These are phyloP conservation scores for Phaeosphaeriaceae sp. DNA, from an alignment of 2,329 filamentous ascomycete species.

Conservation along the genomic window DNA sequence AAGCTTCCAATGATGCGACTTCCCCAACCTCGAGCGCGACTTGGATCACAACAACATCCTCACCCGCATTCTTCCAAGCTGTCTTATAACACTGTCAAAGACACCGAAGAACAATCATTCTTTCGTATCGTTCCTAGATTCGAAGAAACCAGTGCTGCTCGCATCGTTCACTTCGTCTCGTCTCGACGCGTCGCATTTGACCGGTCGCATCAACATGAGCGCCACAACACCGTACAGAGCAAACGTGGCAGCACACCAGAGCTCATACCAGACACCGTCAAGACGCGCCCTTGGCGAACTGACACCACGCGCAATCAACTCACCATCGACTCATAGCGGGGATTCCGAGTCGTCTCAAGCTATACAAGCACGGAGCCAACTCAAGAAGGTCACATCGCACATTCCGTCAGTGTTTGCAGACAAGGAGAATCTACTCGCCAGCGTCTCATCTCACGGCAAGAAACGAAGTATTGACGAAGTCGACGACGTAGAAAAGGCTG, in stretches of 20 bases:
- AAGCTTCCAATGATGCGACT: slow-evolving; percentile 17
- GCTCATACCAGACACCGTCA: slow-evolving; percentile 35
- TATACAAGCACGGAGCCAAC: slow-evolving; percentile 38
- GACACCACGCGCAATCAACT: slow-evolving; percentile 43
- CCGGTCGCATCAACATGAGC: slow-evolving; percentile 24
- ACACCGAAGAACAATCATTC: slow-evolving; percentile 8
- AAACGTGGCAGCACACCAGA: slow-evolving; percentile 34
- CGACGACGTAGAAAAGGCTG: slow-evolving; percentile 37
- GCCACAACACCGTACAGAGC: slow-evolving; percentile 22
- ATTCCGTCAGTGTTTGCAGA: slow-evolving; percentile 27
- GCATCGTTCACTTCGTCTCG: slow-evolving; percentile 11
- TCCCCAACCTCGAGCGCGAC: slow-evolving; percentile 31
- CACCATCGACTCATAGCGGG: slow-evolving; percentile 26
- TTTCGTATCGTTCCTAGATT: slow-evolving; percentile 2
- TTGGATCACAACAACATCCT: slow-evolving; percentile 20
- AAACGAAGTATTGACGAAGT: slow-evolving; percentile 48
- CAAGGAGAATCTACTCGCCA: slow-evolving; percentile 38
- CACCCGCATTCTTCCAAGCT: slow-evolving; percentile 7
- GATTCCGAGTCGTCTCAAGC: slow-evolving; percentile 24
- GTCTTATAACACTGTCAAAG: slow-evolving; percentile 4
- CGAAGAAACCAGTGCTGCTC: slow-evolving; percentile 1
- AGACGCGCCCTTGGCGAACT: slow-evolving; percentile 47
- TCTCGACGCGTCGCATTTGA: slow-evolving; percentile 29
- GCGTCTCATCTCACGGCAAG: slow-evolving; percentile 30
- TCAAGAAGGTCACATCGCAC: slow-evolving; percentile 41